Conservation (phyloP, 2,329 filamentous ascomycete genomes). For the Colletotrichum sp. region DNA sequence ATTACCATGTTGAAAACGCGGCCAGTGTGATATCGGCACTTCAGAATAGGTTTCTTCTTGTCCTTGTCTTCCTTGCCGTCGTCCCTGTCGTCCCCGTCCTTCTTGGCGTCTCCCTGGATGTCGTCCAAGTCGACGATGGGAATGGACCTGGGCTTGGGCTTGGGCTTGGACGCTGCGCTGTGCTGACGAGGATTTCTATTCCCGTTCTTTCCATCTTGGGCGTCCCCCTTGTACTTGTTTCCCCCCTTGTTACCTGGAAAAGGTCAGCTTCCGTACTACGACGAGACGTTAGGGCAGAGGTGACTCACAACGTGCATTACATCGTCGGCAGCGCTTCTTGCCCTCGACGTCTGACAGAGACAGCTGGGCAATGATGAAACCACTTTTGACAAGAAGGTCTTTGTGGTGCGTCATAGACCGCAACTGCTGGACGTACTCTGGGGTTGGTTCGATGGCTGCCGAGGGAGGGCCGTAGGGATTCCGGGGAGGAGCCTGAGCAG, state of each 20-base stretch:
- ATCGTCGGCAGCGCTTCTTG: slow-evolving; percentile 35
- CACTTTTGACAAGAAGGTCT: slow-evolving; percentile 25
- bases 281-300: background rate
- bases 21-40: slow-evolving; percentile 34
- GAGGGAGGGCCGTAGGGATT: slow-evolving; percentile 13
- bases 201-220: background rate
- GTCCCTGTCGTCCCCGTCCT: background rate
- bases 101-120: background rate
- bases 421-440: slow-evolving; percentile 24
- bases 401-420: slow-evolving; percentile 21
- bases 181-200: background rate
- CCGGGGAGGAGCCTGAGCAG: background rate
- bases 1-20: slow-evolving; percentile 30
- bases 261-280: background rate
- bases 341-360: slow-evolving; percentile 29
- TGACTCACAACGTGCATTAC: slow-evolving; percentile 23
- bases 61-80: background rate
- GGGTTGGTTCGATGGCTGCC: slow-evolving; percentile 21
- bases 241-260: background rate
- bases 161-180: background rate
- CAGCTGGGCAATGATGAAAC: slow-evolving; percentile 32
- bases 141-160: background rate
- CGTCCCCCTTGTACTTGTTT: slow-evolving; percentile 5
- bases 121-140: background rate
- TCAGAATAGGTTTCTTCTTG: slow-evolving; percentile 16